Evolutionary conservation across 2,329 filamentous ascomycete genomes (phyloP), one percentile per base, ranked within the genome.

Genomic region (Scytalidium sp.): DNA sequence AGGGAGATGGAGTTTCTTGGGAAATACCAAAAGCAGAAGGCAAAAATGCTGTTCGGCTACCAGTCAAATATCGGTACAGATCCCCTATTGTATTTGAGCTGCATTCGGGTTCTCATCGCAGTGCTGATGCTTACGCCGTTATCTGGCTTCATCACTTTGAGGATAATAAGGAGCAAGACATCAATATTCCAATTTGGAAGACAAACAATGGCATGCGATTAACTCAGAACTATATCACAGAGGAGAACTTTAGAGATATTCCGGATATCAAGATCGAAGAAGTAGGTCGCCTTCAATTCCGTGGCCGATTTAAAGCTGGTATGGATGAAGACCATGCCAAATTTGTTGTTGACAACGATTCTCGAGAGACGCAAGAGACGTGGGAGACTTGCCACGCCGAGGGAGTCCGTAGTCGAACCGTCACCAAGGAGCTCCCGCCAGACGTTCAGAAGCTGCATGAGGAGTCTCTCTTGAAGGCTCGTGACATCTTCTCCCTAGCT

Each of bases 31-130:
- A 74, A 19, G 63, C 75, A 13, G 67, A 75, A 6, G 72, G 71
- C 19, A 78, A 80, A 52, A 67, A 70, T 3, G 66, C 67, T 36
- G 67, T 94, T 22, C 84, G 88, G 3, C 78, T 99, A 2, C 94
- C 94, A 0, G 90, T 97, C 36, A 90, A 92, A 55, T 88, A 93
- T 64, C 86, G 93, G 20, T 97, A 96, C 70, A 83, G 93, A 32
- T 93, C 90, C 0, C 92, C 93, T 0, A 76, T 97, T 9, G 90
- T 96, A 44, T 87, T 97, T 58, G 92, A 97, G 62, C 88, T 97
- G 61, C 85, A 90, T 58, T 73, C 80, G 0, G 68, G 82, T 0
- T 82, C 84, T 45, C 88, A 88, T 64, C 84, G 88, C 22, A 79
- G 81, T 51, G 75, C 85, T 1, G 84, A 88, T 53, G 86, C 86